Percentiles rank a stretch among this genome's conserved stretches.
Evolutionary conservation across 192 early-diverging fungal genomes (phyloP).

Genomic region (Rhizophagus prolifer): DNA sequence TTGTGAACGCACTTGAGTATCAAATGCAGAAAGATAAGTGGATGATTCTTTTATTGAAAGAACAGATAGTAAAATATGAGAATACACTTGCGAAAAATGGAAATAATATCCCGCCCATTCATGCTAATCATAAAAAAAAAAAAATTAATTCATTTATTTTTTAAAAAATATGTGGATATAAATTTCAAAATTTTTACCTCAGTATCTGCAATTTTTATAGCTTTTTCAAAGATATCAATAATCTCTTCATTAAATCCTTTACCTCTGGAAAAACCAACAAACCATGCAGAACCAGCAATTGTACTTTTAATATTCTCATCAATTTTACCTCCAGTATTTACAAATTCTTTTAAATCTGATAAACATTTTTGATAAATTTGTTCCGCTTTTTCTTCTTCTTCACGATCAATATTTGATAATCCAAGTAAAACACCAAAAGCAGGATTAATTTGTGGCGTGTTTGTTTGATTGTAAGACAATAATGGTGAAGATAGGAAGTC

Average conservation of each 20-base stretch:
- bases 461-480: neutral
- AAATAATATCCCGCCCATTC: conserved; percentile 26
- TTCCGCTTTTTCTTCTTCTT: neutral
- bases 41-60: conserved; percentile 10
- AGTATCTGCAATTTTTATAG: neutral
- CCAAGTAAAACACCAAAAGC: conserved; percentile 38
- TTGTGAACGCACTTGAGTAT: conserved; percentile 14
- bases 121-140: conserved; percentile 9
- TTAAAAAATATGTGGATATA: neutral
- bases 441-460: conserved; percentile 26
- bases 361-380: conserved; percentile 22
- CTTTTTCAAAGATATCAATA: conserved; percentile 30
- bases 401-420: conserved; percentile 31
- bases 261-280: conserved; percentile 9
- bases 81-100: conserved; percentile 34
- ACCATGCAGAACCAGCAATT: conserved; percentile 24
- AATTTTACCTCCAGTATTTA: conserved; percentile 5
- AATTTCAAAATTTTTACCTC: conserved; percentile 26
- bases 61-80: conserved; percentile 21
- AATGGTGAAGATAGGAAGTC: conserved; percentile 26
- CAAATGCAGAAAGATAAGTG: conserved; percentile 14
- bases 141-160: conserved; percentile 8
- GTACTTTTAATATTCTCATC: neutral
- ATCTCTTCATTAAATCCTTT: conserved; percentile 12
- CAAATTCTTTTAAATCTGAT: conserved; percentile 12